Evolutionary conservation across 768 basidiomycete genomes (phyloP), one percentile per base, ranked within the genome.

Genomic region (Hypholoma sublateritium): DNA sequence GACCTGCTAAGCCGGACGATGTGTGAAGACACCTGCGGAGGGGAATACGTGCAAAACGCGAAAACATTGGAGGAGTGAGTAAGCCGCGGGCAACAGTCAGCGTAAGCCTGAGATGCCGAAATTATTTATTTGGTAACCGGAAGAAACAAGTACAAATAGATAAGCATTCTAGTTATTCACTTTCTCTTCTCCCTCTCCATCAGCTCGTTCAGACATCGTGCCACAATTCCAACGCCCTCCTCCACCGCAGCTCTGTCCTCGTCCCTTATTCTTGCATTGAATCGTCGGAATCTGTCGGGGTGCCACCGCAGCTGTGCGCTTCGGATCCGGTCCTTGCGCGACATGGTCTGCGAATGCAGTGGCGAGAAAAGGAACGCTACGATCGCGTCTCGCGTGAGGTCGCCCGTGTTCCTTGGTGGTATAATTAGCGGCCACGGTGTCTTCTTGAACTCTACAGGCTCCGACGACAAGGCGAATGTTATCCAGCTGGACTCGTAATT

Each of bases 281-380:
- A 59, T 37, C 87, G 73, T 55, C 80, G 72, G 73, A 91, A 91
- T 44, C 88, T 74, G 69, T 93, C 91, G 3, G 91, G 91, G 66
- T 93, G 91, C 89, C 89, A 92, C 42, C 88, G 77, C 19, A 88
- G 79, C 69, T 88, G 79, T 0, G 87, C 89, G 24, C 70, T 75
- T 45, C 84, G 80, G 57, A 91, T 80, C 56, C 88, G 78, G 53
- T 91, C 88, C 67, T 84, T 89, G 59, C 76, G 78, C 36, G 84
- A 74, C 59, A 82, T 77, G 8, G 73, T 74, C 56, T 72, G 70
- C 13, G 88, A 89, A 69, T 91, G 89, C 14, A 74, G 59, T n/a
- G 81, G 76, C 21, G 87, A 88, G 39, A 89, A 70, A 44, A 93
- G 71, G 68, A 93, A 90, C 47, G 68, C 65, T 17, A 73, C 67